Percentiles rank a stretch among this genome's conserved stretches.
These are phyloP conservation scores for Clitopilus passeckerianus DNA, from an alignment of 768 basidiomycete species.

Conservation along the genomic window DNA sequence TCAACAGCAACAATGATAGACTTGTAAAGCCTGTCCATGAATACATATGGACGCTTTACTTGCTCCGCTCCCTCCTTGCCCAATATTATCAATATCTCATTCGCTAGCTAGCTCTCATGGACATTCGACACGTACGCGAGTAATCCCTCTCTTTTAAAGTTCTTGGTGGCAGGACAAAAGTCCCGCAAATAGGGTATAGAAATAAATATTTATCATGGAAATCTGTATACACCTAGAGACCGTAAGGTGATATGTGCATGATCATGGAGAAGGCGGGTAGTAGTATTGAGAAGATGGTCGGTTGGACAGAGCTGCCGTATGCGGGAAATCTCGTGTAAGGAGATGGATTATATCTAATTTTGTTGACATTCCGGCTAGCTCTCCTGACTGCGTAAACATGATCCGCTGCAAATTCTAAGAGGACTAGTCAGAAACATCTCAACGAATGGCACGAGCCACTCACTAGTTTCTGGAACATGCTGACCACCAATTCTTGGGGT, in stretches of 20 bases:
- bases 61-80: neutral
- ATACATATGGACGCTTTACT: neutral
- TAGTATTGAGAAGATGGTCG: neutral
- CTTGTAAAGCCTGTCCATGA: no score
- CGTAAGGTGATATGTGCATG: neutral
- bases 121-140: neutral
- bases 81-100: neutral
- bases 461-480: constrained; percentile 72
- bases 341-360: constrained; percentile 62
- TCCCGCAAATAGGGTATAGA: neutral
- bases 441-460: constrained; percentile 4
- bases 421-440: neutral
- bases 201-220: neutral
- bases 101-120: neutral
- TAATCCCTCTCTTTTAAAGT: neutral
- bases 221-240: neutral
- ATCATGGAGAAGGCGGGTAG: neutral
- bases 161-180: neutral
- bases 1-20: neutral
- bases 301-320: constrained; percentile 36
- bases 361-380: constrained; percentile 61
- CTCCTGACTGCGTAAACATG: constrained; percentile 57
- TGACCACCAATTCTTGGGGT: constrained; percentile 66
- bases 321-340: constrained; percentile 52
- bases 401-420: constrained; percentile 63